phyloP scores from a whole-genome alignment of 495 filamentous ascomycete genomes.

The Lasiosphaeria miniovina region DNA sequence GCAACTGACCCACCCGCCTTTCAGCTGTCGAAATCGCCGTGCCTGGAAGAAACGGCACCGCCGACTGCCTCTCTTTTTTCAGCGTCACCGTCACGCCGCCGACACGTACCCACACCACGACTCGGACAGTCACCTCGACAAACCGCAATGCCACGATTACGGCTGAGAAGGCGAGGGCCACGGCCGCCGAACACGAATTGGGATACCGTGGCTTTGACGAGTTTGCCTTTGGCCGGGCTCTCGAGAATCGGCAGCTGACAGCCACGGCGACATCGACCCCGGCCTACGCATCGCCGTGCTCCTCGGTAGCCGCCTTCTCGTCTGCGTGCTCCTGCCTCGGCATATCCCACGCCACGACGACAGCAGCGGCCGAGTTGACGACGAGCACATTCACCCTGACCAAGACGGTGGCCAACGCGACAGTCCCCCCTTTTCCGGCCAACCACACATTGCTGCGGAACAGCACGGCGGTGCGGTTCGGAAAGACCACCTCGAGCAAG shows the following conservation, averaged over 20 bases:
- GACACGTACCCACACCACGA: conserved; percentile 20
- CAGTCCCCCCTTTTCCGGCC: conserved; percentile 3
- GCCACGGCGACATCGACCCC: conserved; percentile 19
- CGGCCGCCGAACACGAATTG: not conserved
- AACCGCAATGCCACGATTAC: conserved; percentile 6
- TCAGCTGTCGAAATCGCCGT: conserved; percentile 20
- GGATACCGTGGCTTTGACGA: conserved; percentile 11
- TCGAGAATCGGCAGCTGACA: conserved; percentile 16
- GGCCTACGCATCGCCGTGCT: conserved; percentile 22
- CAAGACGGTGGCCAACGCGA: conserved; percentile 12
- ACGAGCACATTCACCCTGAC: conserved; percentile 14
- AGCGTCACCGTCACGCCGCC: conserved; percentile 23
- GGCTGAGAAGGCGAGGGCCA: not conserved
- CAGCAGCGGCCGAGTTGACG: not conserved
- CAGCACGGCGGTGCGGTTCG: conserved; percentile 1
- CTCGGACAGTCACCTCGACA: conserved; percentile 14
- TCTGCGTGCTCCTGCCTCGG: conserved; percentile 34
- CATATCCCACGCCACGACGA: conserved; percentile 12
- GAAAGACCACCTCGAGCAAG: conserved; percentile 6
- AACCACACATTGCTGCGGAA: conserved; percentile 12
- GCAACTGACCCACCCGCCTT: not conserved
- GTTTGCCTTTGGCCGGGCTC: not conserved
- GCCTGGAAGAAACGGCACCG: conserved; percentile 19
- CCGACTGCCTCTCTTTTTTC: conserved; percentile 30
- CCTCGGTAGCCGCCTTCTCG: conserved; percentile 19